Conservation (phyloP, 495 filamentous ascomycete species). For the Wilcoxina mikolae region DNA sequence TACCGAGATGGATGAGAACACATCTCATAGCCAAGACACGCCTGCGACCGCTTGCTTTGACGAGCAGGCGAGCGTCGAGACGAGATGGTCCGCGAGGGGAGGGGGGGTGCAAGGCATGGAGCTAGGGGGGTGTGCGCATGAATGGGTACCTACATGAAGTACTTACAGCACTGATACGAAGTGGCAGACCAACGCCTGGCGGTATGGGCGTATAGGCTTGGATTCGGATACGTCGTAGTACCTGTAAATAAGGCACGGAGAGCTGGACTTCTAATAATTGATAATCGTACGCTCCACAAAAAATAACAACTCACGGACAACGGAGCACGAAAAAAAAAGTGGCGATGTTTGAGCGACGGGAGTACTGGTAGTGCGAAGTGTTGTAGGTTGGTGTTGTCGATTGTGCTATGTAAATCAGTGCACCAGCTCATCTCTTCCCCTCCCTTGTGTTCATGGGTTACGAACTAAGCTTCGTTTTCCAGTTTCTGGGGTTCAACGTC, state of each 20-base stretch:
- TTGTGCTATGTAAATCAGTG: neutral
- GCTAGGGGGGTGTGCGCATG: neutral
- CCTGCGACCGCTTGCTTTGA: slow-evolving; percentile 4
- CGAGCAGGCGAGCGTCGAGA: slow-evolving; percentile 4
- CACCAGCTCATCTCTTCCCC: slow-evolving; percentile 3
- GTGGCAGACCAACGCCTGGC: neutral
- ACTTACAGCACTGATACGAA: neutral
- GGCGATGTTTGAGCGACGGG: neutral
- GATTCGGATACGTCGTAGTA: too few species aligned
- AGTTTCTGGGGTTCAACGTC: slow-evolving; percentile 5
- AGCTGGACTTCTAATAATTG: neutral
- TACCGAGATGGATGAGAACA: neutral
- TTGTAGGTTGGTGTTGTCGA: neutral
- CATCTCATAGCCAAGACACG: neutral
- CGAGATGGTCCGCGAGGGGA: neutral
- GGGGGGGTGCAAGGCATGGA: neutral
- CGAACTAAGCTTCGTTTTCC: slow-evolving; percentile 2
- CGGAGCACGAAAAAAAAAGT: neutral
- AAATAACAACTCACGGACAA: neutral
- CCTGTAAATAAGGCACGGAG: neutral
- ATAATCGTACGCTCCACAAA: neutral
- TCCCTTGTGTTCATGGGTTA: neutral
- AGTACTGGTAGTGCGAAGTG: neutral
- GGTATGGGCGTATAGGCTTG: too few species aligned
- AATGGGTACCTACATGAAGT: slow-evolving; percentile 1